Percentiles rank a stretch among this genome's conserved stretches.
Evolutionary conservation across 805 yeast species (phyloP).

Genomic region (Schwanniomyces sp.): DNA sequence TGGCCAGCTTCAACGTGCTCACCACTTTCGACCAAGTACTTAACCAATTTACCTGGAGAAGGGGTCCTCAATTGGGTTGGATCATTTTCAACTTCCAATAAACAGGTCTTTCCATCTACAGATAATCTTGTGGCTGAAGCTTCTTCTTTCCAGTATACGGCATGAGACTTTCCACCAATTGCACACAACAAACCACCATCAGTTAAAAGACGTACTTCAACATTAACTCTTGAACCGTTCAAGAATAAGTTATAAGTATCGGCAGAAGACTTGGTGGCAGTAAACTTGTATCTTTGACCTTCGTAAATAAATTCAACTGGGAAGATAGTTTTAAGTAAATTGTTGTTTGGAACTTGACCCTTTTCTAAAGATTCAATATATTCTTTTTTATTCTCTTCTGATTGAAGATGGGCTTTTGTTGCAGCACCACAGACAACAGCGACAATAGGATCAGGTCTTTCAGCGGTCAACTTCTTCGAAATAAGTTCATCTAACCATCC

Average conservation of each 20-base stretch:
- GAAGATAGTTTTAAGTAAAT: slow-evolving; percentile 78
- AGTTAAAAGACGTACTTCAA: slow-evolving; percentile 82
- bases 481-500: slow-evolving; percentile 99
- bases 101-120: slow-evolving; percentile 92
- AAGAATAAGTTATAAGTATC: slow-evolving; percentile 87
- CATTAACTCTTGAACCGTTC: slow-evolving; percentile 88
- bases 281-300: slow-evolving; percentile 88
- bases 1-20: slow-evolving; percentile 91
- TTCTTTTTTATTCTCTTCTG: slow-evolving; percentile 66
- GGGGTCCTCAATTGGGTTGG: slow-evolving; percentile 99
- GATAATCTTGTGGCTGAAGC: slow-evolving; percentile 92
- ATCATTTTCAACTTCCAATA: slow-evolving; percentile 92
- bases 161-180: slow-evolving; percentile 88
- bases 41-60: slow-evolving; percentile 96
- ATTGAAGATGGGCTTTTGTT: slow-evolving; percentile 84
- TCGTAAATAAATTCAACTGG: slow-evolving; percentile 96
- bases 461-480: slow-evolving; percentile 90
- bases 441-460: slow-evolving; percentile 87
- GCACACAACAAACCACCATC: slow-evolving; percentile 93
- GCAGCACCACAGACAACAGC: slow-evolving; percentile 98
- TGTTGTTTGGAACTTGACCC: slow-evolving; percentile 92
- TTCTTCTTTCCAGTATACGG: slow-evolving; percentile 97
- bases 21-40: slow-evolving; percentile 90
- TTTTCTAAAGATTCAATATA: slow-evolving; percentile 80
- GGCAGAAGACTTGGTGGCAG: slow-evolving; percentile 88